Percentiles rank a stretch among this genome's conserved stretches.
phyloP scores from a whole-genome alignment of 1,284 basidiomycete species.

The Cutaneotrichosporon mucoides region DNA sequence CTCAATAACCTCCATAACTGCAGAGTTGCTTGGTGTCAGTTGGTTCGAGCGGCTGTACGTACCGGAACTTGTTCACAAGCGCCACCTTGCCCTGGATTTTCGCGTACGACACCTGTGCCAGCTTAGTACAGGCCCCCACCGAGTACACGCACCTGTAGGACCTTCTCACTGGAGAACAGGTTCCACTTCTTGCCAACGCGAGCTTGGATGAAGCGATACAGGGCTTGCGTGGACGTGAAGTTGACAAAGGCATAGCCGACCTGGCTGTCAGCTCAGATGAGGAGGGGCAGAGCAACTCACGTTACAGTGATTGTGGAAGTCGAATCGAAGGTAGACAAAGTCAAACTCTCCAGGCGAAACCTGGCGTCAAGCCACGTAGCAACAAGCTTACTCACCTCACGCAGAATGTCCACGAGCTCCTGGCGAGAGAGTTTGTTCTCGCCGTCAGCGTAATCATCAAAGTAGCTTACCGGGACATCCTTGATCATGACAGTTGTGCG shows the following conservation, averaged over 20 bases:
- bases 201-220: constrained; percentile 38
- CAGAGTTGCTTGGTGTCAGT: constrained; percentile 35
- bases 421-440: constrained; percentile 49
- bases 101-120: constrained; percentile 44
- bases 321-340: constrained; percentile 49
- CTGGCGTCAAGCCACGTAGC: constrained; percentile 18
- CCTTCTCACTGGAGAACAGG: constrained; percentile 48
- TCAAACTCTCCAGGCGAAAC: constrained; percentile 45
- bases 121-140: background rate
- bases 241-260: constrained; percentile 49
- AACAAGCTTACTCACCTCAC: constrained; percentile 28
- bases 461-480: constrained; percentile 42
- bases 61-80: constrained; percentile 47
- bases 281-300: constrained; percentile 16
- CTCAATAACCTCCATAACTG: constrained; percentile 44
- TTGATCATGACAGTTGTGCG: constrained; percentile 50
- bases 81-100: constrained; percentile 47
- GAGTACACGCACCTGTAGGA: constrained; percentile 38
- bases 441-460: background rate
- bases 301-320: constrained; percentile 49
- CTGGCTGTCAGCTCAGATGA: constrained; percentile 17
- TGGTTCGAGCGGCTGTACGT: too few relatives aligned
- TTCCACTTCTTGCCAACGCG: constrained; percentile 47
- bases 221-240: constrained; percentile 20
- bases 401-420: constrained; percentile 44